Percentiles rank a stretch among this genome's conserved stretches.
These are phyloP conservation scores for Pistacia integerrima DNA, from an alignment of 345 rosid species.

Conservation along the genomic window DNA sequence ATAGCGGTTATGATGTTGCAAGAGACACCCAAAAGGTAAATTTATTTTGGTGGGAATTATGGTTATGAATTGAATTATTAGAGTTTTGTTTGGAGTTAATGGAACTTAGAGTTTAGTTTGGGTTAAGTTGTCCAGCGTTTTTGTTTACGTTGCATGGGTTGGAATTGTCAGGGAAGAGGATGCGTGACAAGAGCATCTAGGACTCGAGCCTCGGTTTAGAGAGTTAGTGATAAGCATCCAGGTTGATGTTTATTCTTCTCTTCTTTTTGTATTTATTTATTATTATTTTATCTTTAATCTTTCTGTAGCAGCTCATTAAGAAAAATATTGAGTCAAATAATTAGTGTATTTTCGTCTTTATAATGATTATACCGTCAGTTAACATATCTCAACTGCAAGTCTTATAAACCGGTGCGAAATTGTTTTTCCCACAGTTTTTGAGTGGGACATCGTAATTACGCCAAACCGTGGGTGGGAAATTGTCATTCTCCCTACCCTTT, in stretches of 20 bases:
- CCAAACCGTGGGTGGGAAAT: too few species aligned
- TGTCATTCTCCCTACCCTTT: too few species aligned
- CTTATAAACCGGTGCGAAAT: too few species aligned
- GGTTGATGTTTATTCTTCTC: constrained; percentile 39
- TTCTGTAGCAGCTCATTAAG: background rate
- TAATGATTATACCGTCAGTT: too few species aligned
- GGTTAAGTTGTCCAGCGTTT: background rate
- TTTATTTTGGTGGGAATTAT: background rate
- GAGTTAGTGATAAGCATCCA: constrained; percentile 86
- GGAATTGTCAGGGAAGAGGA: constrained; percentile 55
- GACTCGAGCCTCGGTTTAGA: constrained; percentile 76
- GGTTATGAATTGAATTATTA: background rate
- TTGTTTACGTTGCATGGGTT: background rate
- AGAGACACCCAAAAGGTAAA: constrained; percentile 76
- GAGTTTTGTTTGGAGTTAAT: background rate
- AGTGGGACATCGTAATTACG: too few species aligned
- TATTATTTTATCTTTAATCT: background rate
- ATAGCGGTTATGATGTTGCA: constrained; percentile 85
- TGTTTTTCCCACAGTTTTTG: too few species aligned
- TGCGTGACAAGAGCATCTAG: constrained; percentile 92
- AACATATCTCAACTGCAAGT: too few species aligned
- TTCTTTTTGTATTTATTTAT: background rate
- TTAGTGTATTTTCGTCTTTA: too few species aligned
- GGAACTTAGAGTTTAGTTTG: background rate
- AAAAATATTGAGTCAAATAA: too few species aligned